Percentiles rank a stretch among this genome's conserved stretches.
These are phyloP conservation scores for Escallonia herrerae DNA, from an alignment of 129 eudicot genomes.

Conservation along the genomic window DNA sequence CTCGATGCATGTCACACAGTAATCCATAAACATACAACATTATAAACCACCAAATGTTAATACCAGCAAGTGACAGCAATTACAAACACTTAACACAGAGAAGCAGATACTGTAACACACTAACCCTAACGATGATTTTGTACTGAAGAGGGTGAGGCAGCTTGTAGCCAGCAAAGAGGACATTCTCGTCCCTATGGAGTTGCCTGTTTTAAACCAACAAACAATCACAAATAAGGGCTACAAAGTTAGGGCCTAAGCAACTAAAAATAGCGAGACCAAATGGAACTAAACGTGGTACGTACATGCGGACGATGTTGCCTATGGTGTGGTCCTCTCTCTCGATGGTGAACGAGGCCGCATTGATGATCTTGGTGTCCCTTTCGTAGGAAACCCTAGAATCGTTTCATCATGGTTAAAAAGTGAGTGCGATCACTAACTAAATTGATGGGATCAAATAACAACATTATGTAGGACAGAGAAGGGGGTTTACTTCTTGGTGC, in stretches of 20 bases:
- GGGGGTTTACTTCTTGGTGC: slow-evolving; percentile 56
- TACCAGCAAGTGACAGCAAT: too few species aligned
- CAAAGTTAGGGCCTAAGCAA: slow-evolving; percentile 10
- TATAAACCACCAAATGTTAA: background rate
- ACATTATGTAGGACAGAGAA: background rate
- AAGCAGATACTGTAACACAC: slow-evolving; percentile 19
- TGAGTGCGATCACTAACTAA: background rate
- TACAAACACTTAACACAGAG: background rate
- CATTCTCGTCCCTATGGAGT: slow-evolving; percentile 86
- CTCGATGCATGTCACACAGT: too few species aligned
- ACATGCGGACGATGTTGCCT: slow-evolving; percentile 92
- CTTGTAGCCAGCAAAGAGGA: slow-evolving; percentile 94
- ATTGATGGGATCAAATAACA: too few species aligned
- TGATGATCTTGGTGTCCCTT: slow-evolving; percentile 91
- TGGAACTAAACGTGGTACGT: background rate
- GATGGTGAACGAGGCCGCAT: slow-evolving; percentile 82
- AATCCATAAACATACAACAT: too few species aligned
- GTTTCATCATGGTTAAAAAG: background rate
- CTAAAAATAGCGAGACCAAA: background rate
- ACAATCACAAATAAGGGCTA: slow-evolving; percentile 11
- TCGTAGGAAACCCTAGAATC: slow-evolving; percentile 80
- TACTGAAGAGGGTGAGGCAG: slow-evolving; percentile 98
- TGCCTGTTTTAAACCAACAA: slow-evolving; percentile 51
- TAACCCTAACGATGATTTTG: slow-evolving; percentile 81
- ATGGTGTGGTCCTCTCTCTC: slow-evolving; percentile 96